These are phyloP conservation scores for Quambalaria eucalypti DNA, from an alignment of 1,284 basidiomycete species.

Conservation along the genomic window DNA sequence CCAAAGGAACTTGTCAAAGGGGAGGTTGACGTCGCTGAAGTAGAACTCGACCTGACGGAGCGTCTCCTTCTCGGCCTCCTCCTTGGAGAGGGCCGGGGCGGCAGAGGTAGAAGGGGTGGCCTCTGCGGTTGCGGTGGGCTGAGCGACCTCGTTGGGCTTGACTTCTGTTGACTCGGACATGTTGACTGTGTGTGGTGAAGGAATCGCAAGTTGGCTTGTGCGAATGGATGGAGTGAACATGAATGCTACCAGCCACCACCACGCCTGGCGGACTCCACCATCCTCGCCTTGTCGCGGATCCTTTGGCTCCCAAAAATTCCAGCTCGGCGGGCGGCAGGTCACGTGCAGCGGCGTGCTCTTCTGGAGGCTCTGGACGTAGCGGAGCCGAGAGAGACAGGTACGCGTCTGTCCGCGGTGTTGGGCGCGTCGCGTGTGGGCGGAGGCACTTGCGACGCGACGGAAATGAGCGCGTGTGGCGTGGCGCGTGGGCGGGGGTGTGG, in stretches of 20 bases:
- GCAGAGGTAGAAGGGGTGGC: not conserved
- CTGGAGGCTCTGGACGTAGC: not conserved
- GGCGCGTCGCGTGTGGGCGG: too few relatives aligned
- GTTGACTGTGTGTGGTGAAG: not conserved
- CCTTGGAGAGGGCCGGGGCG: not conserved
- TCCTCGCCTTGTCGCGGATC: too few relatives aligned
- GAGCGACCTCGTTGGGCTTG: not conserved
- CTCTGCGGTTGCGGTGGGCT: not conserved
- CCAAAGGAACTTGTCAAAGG: conserved; percentile 95
- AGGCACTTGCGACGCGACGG: too few relatives aligned
- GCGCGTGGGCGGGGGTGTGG: too few relatives aligned
- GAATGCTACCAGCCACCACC: too few relatives aligned
- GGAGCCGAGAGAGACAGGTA: too few relatives aligned
- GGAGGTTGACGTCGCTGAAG: conserved; percentile 78
- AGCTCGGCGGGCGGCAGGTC: not conserved
- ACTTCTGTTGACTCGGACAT: not conserved
- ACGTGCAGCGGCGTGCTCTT: not conserved
- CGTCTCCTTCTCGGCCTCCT: conserved; percentile 1
- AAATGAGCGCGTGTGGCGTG: too few relatives aligned
- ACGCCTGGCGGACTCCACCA: too few relatives aligned
- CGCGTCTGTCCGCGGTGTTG: too few relatives aligned
- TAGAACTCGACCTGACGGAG: conserved; percentile 74
- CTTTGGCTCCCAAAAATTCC: not conserved
- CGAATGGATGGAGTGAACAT: not conserved
- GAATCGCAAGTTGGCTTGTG: not conserved